Evolutionary conservation across 257 asterid genomes (phyloP).

Genomic region (Ajuga chamaepitys): DNA sequence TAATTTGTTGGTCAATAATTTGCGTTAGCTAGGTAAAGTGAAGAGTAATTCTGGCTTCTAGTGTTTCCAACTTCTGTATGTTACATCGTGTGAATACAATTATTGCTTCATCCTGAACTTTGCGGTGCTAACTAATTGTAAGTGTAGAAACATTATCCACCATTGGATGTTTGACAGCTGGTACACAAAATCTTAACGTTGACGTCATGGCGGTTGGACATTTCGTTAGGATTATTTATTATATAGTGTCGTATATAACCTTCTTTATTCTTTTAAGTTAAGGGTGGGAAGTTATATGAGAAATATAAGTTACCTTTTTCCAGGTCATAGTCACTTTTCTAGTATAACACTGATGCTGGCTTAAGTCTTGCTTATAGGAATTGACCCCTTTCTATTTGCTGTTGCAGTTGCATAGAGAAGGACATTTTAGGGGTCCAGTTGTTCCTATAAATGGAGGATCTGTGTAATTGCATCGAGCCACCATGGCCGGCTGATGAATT

Average conservation of each 20-base stretch:
- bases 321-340: not conserved
- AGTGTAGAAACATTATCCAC: not conserved
- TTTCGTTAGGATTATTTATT: not conserved
- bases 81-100: not conserved
- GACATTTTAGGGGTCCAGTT: slow-evolving; percentile 1
- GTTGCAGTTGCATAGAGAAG: slow-evolving; percentile 31
- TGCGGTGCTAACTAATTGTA: not conserved
- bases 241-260: not conserved
- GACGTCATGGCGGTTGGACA: not conserved
- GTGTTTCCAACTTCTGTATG: no score
- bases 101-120: not conserved
- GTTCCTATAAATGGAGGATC: slow-evolving; percentile 53
- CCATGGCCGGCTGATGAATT: slow-evolving; percentile 90
- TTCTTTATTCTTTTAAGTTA: not conserved
- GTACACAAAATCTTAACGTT: not conserved
- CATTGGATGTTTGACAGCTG: not conserved
- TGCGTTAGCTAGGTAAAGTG: not conserved
- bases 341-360: not conserved
- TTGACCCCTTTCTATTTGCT: not conserved
- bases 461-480: slow-evolving; percentile 84
- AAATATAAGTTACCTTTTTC: not conserved
- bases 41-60: not conserved
- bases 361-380: not conserved
- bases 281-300: not conserved
- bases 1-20: not conserved